Evolutionary conservation across 495 filamentous ascomycete species (phyloP).

Genomic region (Darksidea phi): DNA sequence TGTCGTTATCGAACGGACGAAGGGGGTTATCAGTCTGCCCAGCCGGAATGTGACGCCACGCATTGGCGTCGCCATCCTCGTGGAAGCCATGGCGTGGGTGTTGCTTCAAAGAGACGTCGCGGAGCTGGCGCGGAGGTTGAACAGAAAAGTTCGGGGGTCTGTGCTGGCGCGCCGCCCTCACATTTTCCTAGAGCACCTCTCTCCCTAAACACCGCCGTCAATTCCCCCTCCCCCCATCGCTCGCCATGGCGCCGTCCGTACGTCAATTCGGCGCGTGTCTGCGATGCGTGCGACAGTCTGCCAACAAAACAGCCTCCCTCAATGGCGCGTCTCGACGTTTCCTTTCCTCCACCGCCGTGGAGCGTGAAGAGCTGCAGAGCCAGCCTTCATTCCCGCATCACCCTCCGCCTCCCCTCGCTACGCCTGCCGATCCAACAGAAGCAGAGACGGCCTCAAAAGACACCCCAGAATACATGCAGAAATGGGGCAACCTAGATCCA

Average conservation of each 20-base stretch:
- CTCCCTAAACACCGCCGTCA: background rate
- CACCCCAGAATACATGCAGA: slow-evolving; percentile 9
- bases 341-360: slow-evolving; percentile 31
- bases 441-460: background rate
- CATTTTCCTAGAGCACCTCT: background rate
- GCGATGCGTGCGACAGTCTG: slow-evolving; percentile 24
- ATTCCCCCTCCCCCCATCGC: slow-evolving; percentile 17
- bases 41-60: slow-evolving; percentile 23
- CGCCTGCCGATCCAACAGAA: background rate
- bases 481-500: slow-evolving; percentile 37
- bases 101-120: slow-evolving; percentile 1
- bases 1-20: slow-evolving; percentile 75
- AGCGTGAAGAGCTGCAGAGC: slow-evolving; percentile 19
- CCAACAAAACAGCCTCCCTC: slow-evolving; percentile 7
- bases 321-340: slow-evolving; percentile 19
- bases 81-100: slow-evolving; percentile 27
- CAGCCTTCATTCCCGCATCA: slow-evolving; percentile 28
- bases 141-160: slow-evolving; percentile 23
- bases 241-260: slow-evolving; percentile 22
- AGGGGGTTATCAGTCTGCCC: slow-evolving; percentile 11
- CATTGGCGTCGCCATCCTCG: slow-evolving; percentile 13
- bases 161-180: background rate
- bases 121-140: slow-evolving; percentile 20
- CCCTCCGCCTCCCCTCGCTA: background rate
- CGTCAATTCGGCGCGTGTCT: slow-evolving; percentile 27